These are phyloP conservation scores for Acer yangbiense DNA, from an alignment of 345 rosid genomes.

Conservation along the genomic window DNA sequence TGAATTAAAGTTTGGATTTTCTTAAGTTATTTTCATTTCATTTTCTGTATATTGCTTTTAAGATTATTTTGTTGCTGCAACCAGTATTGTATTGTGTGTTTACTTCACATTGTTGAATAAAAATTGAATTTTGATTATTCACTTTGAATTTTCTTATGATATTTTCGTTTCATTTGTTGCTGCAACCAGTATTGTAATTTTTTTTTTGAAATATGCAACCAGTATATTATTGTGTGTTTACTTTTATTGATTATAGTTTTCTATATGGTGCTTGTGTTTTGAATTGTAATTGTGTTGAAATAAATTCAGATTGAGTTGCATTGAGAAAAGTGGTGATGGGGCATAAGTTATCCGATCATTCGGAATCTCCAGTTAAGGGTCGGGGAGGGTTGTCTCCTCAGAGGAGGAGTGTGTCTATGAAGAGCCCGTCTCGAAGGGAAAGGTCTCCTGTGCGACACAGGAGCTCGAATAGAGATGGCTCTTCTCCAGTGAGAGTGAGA, in stretches of 20 bases:
- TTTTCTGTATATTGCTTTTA: too few relatives aligned
- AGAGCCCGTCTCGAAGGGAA: constrained; percentile 34
- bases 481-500: constrained; percentile 39
- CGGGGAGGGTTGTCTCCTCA: constrained; percentile 27
- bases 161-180: too few relatives aligned
- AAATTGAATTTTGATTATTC: too few relatives aligned
- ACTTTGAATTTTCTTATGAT: too few relatives aligned
- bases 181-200: too few relatives aligned
- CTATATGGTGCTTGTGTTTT: neutral
- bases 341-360: constrained; percentile 34
- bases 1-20: too few relatives aligned
- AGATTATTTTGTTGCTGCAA: neutral
- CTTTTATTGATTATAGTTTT: neutral
- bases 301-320: constrained; percentile 6
- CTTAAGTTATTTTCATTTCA: too few relatives aligned
- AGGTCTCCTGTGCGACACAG: constrained; percentile 47
- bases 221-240: neutral
- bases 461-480: constrained; percentile 40
- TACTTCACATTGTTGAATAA: too few relatives aligned
- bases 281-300: neutral
- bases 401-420: constrained; percentile 28
- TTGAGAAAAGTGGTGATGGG: constrained; percentile 42
- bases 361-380: constrained; percentile 49
- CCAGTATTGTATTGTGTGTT: neutral
- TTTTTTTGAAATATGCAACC: too few relatives aligned